Base-by-base conservation (phyloP, 2,329 filamentous ascomycete species). In the Clarireedia homoeocarpa region DNA sequence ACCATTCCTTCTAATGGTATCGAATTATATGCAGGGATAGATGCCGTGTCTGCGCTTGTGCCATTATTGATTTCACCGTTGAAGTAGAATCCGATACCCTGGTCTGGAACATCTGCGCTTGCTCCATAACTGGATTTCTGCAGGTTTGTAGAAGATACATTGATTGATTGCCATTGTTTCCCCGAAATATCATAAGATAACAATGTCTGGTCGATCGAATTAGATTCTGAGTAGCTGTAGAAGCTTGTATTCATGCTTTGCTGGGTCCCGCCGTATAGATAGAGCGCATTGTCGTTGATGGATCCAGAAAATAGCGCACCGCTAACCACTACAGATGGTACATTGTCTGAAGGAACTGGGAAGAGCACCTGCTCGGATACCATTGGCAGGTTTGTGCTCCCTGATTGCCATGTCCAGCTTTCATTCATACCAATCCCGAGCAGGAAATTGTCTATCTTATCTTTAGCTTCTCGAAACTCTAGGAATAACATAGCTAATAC, bases 1-100 rank as follows among this genome's bases (percentile, higher is more conserved):
- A 76, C 57, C 67, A 75, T 71, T 1, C 74, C 73, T 26, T 66
- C 61, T 4, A 73, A 62, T n/a, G 53, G 53, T 26, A 55, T 30
- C 3, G 54, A 56, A 7, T 49, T 42, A 7, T 39, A 38, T 5
- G 17, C 38, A 6, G 38, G 53, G 36, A 55, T 44, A 4, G 17
- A 50, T 9, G 10, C 27, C 4, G 47, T 51, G n/a, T 51, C 47
- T 51, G 47, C 42, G 27, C 15, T 51, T 36, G 53, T 51, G 17
- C 53, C 47, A 23, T 45, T 26, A 12, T 55, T 55, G 17, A 63
- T 49, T 40, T 59, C 51, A 15, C 61, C 62, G 48, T 62, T 62
- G 6, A 64, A 58, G 23, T 61, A 64, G 42, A 64, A 64, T 2
- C 53, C 59, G 14, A 61, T 42, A 2, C 59, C 57, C n/a, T 50